Percentiles rank a stretch among this genome's conserved stretches.
phyloP scores from a whole-genome alignment of 345 rosid genomes.

The Ailanthus altissimus region DNA sequence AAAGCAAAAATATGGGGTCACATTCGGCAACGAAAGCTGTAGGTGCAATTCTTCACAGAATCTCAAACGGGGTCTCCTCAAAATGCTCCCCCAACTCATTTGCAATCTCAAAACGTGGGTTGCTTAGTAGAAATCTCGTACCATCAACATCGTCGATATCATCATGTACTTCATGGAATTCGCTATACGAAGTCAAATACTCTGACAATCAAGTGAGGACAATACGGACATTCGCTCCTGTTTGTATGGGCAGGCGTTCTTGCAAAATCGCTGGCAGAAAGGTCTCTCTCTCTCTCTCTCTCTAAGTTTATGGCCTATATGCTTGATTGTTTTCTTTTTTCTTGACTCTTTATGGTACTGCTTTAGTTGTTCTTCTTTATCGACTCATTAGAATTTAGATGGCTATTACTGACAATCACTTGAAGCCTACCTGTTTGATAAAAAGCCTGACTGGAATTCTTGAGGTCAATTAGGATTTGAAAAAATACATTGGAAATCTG shows the following conservation, averaged over 20 bases:
- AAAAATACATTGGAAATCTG: background rate
- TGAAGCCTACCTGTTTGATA: slow-evolving; percentile 39
- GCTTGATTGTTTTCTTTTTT: background rate
- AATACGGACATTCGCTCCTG: slow-evolving; percentile 63
- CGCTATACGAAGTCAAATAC: slow-evolving; percentile 23
- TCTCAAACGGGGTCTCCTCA: slow-evolving; percentile 42
- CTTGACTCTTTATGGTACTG: background rate
- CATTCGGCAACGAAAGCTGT: slow-evolving; percentile 43
- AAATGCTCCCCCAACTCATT: slow-evolving; percentile 36
- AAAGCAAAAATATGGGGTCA: slow-evolving; percentile 32
- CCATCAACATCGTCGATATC: slow-evolving; percentile 47
- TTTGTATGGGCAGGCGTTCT: slow-evolving; percentile 92
- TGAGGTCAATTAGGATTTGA: background rate
- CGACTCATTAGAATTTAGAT: background rate
- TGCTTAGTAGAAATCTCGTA: slow-evolving; percentile 26
- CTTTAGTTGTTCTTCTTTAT: background rate
- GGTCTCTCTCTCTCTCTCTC: slow-evolving; percentile 37
- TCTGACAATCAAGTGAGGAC: slow-evolving; percentile 36
- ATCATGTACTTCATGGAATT: slow-evolving; percentile 24
- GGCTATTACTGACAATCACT: background rate
- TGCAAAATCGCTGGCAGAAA: slow-evolving; percentile 87
- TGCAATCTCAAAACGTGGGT: slow-evolving; percentile 31
- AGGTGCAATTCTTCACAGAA: slow-evolving; percentile 42
- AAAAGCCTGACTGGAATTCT: slow-evolving; percentile 22
- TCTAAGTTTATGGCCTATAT: background rate